phyloP scores from a whole-genome alignment of 352 stramenopile species.

The Hyphochytrium catenoides region DNA sequence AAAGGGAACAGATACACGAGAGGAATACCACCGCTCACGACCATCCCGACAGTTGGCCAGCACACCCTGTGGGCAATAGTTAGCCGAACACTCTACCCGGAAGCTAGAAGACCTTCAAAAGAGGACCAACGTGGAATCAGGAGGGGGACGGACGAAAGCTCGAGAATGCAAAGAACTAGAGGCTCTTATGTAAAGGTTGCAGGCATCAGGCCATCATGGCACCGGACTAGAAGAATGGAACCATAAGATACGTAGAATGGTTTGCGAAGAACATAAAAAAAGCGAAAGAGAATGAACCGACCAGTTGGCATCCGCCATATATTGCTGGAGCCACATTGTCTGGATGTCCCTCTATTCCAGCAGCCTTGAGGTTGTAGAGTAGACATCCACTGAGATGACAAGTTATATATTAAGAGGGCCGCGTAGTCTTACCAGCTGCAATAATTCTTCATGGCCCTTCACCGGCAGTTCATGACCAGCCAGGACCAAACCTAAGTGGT shows the following conservation, averaged over 20 bases:
- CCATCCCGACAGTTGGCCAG: too few species aligned
- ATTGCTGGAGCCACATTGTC: conserved; percentile 97
- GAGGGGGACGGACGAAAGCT: too few species aligned
- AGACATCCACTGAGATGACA: background rate
- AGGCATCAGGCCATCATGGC: too few species aligned
- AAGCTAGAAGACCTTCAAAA: too few species aligned
- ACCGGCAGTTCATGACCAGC: conserved; percentile 74
- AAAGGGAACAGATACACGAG: conserved; percentile 81
- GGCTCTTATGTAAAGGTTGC: too few species aligned
- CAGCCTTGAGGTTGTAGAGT: conserved; percentile 19
- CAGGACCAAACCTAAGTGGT: conserved; percentile 92
- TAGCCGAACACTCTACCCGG: background rate
- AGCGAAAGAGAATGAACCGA: too few species aligned
- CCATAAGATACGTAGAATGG: too few species aligned
- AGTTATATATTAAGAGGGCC: background rate
- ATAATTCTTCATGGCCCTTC: conserved; percentile 69
- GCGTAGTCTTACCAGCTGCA: conserved; percentile 56
- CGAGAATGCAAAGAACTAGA: too few species aligned
- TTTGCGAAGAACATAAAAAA: too few species aligned
- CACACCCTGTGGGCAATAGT: conserved; percentile 16
- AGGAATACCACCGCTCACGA: conserved; percentile 89
- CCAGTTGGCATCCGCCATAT: conserved; percentile 93
- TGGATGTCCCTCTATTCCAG: conserved; percentile 92
- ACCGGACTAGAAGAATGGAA: too few species aligned
- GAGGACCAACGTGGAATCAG: too few species aligned